Evolutionary conservation across 225 moss, liverwort and hornwort genomes (phyloP).

Genomic region (Pseudisothecium myosuroides): DNA sequence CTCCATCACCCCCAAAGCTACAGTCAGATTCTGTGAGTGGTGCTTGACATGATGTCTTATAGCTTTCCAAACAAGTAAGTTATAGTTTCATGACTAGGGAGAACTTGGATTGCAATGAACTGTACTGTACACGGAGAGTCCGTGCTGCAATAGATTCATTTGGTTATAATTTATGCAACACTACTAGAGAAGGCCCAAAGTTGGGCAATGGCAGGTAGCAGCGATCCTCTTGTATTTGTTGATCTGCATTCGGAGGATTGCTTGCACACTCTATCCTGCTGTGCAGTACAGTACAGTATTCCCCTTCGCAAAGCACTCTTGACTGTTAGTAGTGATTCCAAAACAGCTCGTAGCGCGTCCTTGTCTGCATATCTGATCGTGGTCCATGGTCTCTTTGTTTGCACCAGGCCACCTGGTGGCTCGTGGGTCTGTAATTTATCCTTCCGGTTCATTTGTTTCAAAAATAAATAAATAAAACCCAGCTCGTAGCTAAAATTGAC

Average conservation of each 20-base stretch:
- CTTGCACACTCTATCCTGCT: not conserved
- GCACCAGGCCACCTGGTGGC: no score
- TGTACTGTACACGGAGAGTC: not conserved
- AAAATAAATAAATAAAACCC: no score
- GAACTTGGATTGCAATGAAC: not conserved
- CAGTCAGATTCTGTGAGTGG: not conserved
- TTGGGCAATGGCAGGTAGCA: not conserved
- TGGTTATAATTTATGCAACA: not conserved
- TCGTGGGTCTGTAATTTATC: no score
- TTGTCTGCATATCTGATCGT: no score
- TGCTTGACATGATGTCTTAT: not conserved
- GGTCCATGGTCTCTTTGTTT: no score
- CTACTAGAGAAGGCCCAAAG: not conserved
- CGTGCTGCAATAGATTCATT: not conserved
- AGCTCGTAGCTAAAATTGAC: not conserved
- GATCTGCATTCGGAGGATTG: not conserved
- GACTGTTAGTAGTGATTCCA: not conserved
- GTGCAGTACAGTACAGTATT: not conserved
- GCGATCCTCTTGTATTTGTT: not conserved
- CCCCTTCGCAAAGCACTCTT: not conserved
- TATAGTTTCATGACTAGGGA: not conserved
- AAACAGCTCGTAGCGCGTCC: no score
- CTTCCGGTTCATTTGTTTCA: no score
- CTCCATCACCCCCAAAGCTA: not conserved
- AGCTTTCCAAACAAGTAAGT: not conserved